Evolutionary conservation across 2,329 filamentous ascomycete species (phyloP), one percentile per base, ranked within the genome.

Genomic region (Trichoderma gracile): DNA sequence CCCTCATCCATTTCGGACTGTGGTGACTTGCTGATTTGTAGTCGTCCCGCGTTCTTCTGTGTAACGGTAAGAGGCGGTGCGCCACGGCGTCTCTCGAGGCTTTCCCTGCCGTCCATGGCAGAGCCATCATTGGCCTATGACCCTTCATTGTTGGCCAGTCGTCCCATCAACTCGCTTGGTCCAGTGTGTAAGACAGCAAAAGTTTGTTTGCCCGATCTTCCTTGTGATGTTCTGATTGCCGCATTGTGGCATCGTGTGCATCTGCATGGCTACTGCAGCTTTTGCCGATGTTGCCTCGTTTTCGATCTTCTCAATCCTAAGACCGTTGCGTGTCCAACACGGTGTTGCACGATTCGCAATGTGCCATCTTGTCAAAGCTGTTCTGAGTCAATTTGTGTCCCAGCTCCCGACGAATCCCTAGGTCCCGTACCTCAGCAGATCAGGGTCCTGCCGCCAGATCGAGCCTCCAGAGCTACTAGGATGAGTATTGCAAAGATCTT

Each of bases 11-110:
- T 38, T 12, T 6, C 3, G n/a, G n/a, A 14, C 8, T 5, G 38
- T 43, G 38, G 42, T 30, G 46, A 27, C 47, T 27, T 61, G 1
- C 12, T 19, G 40, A 45, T 33, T 7, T n/a, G 23, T 23, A 17
- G 9, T 46, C 33, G 17, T 38, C n/a, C 40, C 15, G 23, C n/a
- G 8, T 30, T 17, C 23, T 21, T 38, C 14, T 45, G 15, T 17
- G 47, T 14, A 54, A 25, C 30, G 19, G 49, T 46, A 62, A 54
- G 58, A 45, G 40, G 58, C 47, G 25, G 19, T 9, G 25, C 49
- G 58, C 58, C 58, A 46, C 46, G 15, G 49, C 58, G 49, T 46
- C 21, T 9, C n/a, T 21, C 33, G 58, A 62, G 58, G 49, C 40
- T 54, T 54, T 21, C 21, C 19, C 9, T 53, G 47, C 58, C 47